Evolutionary conservation across 2,329 filamentous ascomycete species (phyloP).

Genomic region (Xylaria sp.): DNA sequence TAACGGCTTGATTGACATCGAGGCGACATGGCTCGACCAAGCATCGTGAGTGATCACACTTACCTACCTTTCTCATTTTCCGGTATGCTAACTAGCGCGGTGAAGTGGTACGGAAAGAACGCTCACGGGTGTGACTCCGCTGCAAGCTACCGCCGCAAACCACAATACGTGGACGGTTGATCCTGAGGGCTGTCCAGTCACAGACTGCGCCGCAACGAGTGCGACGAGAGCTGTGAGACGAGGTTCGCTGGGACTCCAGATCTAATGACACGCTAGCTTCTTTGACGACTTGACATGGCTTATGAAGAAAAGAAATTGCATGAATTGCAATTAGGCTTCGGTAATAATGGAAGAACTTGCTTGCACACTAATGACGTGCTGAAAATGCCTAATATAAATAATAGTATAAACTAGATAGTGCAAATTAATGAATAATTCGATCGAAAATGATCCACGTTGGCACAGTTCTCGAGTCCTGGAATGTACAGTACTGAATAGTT

Average conservation of each 20-base stretch:
- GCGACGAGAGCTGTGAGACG: constrained; percentile 17
- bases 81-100: neutral
- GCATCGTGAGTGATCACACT: constrained; percentile 25
- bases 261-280: constrained; percentile 1
- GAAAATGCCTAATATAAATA: neutral
- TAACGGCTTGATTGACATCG: constrained; percentile 32
- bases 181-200: constrained; percentile 31
- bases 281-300: constrained; percentile 14
- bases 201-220: constrained; percentile 18
- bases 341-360: constrained; percentile 27
- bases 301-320: neutral
- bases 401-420: neutral
- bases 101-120: constrained; percentile 20
- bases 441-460: neutral
- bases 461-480: neutral
- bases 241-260: constrained; percentile 9
- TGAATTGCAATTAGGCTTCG: constrained; percentile 7
- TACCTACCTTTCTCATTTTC: neutral
- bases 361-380: constrained; percentile 22
- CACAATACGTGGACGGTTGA: constrained; percentile 30
- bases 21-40: constrained; percentile 32
- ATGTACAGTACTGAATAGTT: neutral
- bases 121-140: constrained; percentile 31
- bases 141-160: constrained; percentile 34
- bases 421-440: constrained; percentile 22